Percentiles rank a stretch among this genome's conserved stretches.
These are phyloP conservation scores for Hibiscus mutabilis DNA, from an alignment of 345 rosid species.

Conservation along the genomic window DNA sequence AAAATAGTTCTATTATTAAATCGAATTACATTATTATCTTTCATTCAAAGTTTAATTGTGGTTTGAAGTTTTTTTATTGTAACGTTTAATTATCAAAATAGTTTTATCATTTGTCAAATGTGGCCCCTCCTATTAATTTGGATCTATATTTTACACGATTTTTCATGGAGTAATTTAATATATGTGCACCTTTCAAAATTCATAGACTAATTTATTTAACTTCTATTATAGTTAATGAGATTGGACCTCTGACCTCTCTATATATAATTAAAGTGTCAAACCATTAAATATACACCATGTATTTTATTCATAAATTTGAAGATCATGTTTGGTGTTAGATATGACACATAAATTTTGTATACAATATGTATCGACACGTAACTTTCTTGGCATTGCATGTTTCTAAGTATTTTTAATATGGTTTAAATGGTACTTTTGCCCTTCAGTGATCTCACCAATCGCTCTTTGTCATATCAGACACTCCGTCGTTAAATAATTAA, in stretches of 20 bases:
- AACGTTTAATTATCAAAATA: no score
- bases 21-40: no score
- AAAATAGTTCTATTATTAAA: no score
- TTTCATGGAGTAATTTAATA: not conserved
- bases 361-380: not conserved
- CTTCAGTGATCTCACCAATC: no score
- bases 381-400: not conserved
- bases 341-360: not conserved
- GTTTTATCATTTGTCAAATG: no score
- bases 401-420: not conserved
- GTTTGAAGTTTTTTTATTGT: no score
- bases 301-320: not conserved
- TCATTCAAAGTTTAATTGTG: no score
- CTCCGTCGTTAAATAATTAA: no score
- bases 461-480: no score
- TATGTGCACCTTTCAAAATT: not conserved
- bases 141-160: not conserved
- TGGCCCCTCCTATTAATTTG: not conserved
- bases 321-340: not conserved
- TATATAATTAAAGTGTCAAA: not conserved
- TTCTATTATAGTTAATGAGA: not conserved
- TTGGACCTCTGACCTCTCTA: not conserved
- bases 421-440: no score
- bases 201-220: not conserved
- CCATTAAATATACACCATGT: no score